Evolutionary conservation across 2,329 filamentous ascomycete genomes (phyloP).

Genomic region (Aureobasidium zeae): DNA sequence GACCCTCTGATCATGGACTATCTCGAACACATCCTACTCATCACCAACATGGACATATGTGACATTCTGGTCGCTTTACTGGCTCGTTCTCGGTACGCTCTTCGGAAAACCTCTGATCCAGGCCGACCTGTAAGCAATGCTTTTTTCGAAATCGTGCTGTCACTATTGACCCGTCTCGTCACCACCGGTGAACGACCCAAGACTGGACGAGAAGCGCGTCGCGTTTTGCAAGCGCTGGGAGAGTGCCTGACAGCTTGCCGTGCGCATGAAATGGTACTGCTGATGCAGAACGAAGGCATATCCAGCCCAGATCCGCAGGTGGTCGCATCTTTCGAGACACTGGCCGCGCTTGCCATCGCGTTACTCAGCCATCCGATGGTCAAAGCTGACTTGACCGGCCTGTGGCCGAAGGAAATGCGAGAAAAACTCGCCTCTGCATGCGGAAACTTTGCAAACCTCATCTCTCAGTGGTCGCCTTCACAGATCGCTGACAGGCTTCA

Average conservation of each 20-base stretch:
- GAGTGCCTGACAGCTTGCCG: constrained; percentile 25
- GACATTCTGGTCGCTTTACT: constrained; percentile 26
- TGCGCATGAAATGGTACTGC: constrained; percentile 25
- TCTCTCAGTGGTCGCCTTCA: constrained; percentile 28
- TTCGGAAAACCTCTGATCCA: background rate
- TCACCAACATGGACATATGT: constrained; percentile 20
- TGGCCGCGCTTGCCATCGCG: constrained; percentile 24
- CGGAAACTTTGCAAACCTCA: constrained; percentile 26
- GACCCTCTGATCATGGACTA: constrained; percentile 26
- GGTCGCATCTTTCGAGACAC: constrained; percentile 25
- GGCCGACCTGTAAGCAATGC: constrained; percentile 19
- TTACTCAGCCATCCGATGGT: constrained; percentile 22
- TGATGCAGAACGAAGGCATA: constrained; percentile 23
- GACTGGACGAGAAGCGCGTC: constrained; percentile 17
- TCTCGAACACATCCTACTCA: constrained; percentile 21
- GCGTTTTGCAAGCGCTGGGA: constrained; percentile 21
- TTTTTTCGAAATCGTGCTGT: constrained; percentile 27
- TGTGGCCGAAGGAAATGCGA: constrained; percentile 19
- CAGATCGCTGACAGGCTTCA: constrained; percentile 25
- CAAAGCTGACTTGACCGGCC: constrained; percentile 7
- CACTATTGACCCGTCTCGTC: constrained; percentile 23
- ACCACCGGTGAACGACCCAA: constrained; percentile 19
- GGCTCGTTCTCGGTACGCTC: constrained; percentile 20
- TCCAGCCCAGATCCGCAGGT: constrained; percentile 22
- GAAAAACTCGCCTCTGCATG: constrained; percentile 24